Base-by-base conservation (phyloP, 2,329 filamentous ascomycete genomes). In the Penicillium corylophilum region DNA sequence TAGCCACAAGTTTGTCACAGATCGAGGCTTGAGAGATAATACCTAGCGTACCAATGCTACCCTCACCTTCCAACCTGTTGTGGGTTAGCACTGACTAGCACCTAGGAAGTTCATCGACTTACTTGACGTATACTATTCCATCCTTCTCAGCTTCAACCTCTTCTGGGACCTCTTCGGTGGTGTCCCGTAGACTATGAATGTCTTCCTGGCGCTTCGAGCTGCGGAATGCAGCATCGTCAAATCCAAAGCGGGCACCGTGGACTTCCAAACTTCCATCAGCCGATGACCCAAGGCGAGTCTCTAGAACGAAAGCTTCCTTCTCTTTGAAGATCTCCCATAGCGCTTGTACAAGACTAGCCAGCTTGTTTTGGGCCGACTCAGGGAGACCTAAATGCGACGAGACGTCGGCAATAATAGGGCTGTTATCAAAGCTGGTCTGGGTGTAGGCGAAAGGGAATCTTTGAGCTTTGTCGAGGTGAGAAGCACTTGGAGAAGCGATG, bases 111-210 rank as follows among this genome's bases (percentile, higher is more conserved):
- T 8, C 23, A 16, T 12, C 24, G 33, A 23, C 68, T 2, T 82
- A 78, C 62, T 82, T 86, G 57, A 95, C 81, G 68, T 92, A 95
- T 0, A 94, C 88, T 61, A 95, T 90, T 3, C 89, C 89, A 51
- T 85, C 77, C 51, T 81, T 78, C 65, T 87, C 85, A 2, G 83
- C 86, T 59, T 84, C 81, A 3, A 82, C 71, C 62, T 87, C 85
- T 44, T 78, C 77, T 0, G 77, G 69, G 9, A 83, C 78, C 62
- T 85, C 79, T 4, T 72, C 64, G 4, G 75, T 67, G 23, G 71
- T 70, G 53, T 83, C 78, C 22, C 85, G 77, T 12, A 86, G 71
- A 6, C 70, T 68, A 61, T 87, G 85, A 24, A 89, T 74, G 42
- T 82, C 80, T 36, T 74, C 69, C 54, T 89, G 85, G 1, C 86